Evolutionary conservation across 306 rosid genomes (phyloP).

Genomic region (Calophaca sinica): DNA sequence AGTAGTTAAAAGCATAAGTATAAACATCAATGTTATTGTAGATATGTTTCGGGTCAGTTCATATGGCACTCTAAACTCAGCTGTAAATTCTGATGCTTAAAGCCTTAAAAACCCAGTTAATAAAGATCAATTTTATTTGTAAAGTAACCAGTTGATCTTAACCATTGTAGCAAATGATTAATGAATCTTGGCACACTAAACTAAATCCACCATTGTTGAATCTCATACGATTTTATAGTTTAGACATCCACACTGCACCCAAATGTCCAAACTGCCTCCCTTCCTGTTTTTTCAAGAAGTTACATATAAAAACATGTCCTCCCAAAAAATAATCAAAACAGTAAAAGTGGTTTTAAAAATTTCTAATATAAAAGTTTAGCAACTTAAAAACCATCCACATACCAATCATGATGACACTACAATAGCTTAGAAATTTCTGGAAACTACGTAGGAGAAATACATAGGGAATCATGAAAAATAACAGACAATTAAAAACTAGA

Average conservation of each 20-base stretch:
- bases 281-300: constrained; percentile 9
- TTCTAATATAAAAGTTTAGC: constrained; percentile 22
- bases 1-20: constrained; percentile 23
- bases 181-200: constrained; percentile 20
- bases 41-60: background rate
- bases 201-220: constrained; percentile 25
- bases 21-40: constrained; percentile 12
- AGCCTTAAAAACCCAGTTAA: constrained; percentile 13
- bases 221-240: background rate
- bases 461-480: constrained; percentile 26
- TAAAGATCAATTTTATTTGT: constrained; percentile 31
- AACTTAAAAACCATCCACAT: constrained; percentile 29
- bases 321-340: background rate
- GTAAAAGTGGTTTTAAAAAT: constrained; percentile 13
- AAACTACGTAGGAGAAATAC: background rate
- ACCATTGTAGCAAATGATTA: constrained; percentile 16
- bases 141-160: background rate
- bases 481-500: background rate
- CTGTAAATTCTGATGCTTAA: constrained; percentile 21
- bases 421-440: constrained; percentile 1
- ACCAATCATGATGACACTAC: constrained; percentile 24
- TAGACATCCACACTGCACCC: constrained; percentile 17
- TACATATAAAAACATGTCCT: background rate
- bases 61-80: constrained; percentile 5
- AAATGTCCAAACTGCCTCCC: constrained; percentile 13